Conservation (phyloP, 116 monocot genomes). For the Papilionanthe hybrid region DNA sequence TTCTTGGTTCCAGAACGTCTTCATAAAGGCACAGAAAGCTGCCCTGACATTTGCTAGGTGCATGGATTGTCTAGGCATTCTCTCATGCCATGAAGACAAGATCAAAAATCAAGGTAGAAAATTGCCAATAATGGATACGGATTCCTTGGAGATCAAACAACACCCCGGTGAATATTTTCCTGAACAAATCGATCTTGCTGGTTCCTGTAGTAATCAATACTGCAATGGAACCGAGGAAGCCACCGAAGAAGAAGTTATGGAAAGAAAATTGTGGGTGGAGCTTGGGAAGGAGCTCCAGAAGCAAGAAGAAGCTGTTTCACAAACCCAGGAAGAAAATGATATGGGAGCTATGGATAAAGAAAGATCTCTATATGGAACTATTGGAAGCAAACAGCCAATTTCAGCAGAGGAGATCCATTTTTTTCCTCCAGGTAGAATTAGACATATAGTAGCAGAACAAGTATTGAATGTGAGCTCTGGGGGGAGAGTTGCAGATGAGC, state of each 20-base stretch:
- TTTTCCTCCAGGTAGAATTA: slow-evolving; percentile 64
- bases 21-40: slow-evolving; percentile 43
- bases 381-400: slow-evolving; percentile 19
- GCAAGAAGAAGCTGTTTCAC: slow-evolving; percentile 2
- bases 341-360: slow-evolving; percentile 35
- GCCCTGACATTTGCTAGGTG: slow-evolving; percentile 54
- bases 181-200: neutral
- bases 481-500: slow-evolving; percentile 8
- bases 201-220: neutral
- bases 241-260: slow-evolving; percentile 30
- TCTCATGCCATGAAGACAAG: slow-evolving; percentile 4
- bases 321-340: neutral
- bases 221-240: slow-evolving; percentile 36
- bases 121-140: neutral
- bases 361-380: slow-evolving; percentile 30
- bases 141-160: neutral
- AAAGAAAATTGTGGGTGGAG: slow-evolving; percentile 58
- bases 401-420: slow-evolving; percentile 41
- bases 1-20: too few relatives aligned
- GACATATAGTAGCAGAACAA: slow-evolving; percentile 57
- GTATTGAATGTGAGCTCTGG: slow-evolving; percentile 4
- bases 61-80: slow-evolving; percentile 10
- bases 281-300: slow-evolving; percentile 42
- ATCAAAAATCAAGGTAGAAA: neutral
- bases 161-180: neutral